Evolutionary conservation across 2,329 filamentous ascomycete genomes (phyloP), one percentile per base, ranked within the genome.

Genomic region (Lasiodiplodia hormozganensis): DNA sequence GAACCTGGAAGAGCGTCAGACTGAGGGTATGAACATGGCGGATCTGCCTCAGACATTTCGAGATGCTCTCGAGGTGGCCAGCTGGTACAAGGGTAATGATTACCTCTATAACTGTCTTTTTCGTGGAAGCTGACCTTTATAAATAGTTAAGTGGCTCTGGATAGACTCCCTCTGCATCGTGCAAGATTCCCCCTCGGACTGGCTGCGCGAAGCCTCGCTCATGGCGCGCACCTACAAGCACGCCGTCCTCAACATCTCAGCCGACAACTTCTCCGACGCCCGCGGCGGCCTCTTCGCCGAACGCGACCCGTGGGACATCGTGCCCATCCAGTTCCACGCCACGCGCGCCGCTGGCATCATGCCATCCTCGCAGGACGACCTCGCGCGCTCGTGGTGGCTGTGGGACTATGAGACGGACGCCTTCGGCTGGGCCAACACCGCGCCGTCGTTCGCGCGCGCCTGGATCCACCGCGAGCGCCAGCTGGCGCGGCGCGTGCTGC

Each of bases 91-190:
- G 7, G 52, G 52, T 56, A 56, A 18, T 28, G 12, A 16, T 12
- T 10, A 34, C 7, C 31, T 34, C 2, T 34, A 10, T 34, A 28
- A n/a, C 21, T 11, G 5, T 3, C 31, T 16, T 36, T 16, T 31
- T n/a, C 28, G 52, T 10, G 25, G 4, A 31, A 36, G 23, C 25
- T 31, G 11, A 31, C 40, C 5, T 18, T 1, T 18, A 16, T 1
- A 18, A 31, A 56, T 11, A 56, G 52, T 56, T 14, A 56, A 56
- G 18, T 56, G 52, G 52, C 52, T 56, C 23, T 56, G 52, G 28
- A 36, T 56, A 28, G 52, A 34, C 52, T 56, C 52, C 28, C 52
- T 56, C 28, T 34, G 28, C 52, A 56, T 36, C 52, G n/a, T 36
- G 2, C 52, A 56, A 36, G 52, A 56, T 3, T 56, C 52, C 10